Evolutionary conservation across 768 basidiomycete genomes (phyloP).

Genomic region (Leucosporidium scottii): DNA sequence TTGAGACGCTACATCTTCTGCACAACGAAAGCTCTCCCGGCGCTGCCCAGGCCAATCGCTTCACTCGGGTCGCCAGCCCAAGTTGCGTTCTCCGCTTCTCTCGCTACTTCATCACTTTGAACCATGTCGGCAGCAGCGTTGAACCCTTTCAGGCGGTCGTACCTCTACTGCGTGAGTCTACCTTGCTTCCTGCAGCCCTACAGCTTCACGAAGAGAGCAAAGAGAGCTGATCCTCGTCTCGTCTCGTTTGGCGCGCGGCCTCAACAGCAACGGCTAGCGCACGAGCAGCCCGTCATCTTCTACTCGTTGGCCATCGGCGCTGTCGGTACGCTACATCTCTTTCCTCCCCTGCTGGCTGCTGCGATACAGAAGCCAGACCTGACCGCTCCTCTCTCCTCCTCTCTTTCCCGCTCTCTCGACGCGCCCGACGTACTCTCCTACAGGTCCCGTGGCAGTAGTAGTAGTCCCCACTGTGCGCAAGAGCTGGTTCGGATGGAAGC

Average conservation of each 20-base stretch:
- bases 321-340: slow-evolving; percentile 15
- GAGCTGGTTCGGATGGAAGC: slow-evolving; percentile 34
- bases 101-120: no score
- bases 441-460: slow-evolving; percentile 35
- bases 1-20: not conserved
- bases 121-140: not conserved
- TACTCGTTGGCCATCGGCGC: slow-evolving; percentile 25
- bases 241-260: not conserved
- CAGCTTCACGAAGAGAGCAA: not conserved
- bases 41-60: not conserved
- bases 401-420: no score
- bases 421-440: not conserved
- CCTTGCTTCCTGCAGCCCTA: not conserved
- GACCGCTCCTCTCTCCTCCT: no score
- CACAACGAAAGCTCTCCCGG: not conserved
- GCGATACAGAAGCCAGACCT: no score
- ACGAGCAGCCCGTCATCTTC: slow-evolving; percentile 35
- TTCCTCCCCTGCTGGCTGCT: not conserved
- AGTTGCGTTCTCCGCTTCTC: no score
- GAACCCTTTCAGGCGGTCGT: slow-evolving; percentile 19
- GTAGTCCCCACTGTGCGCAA: slow-evolving; percentile 35
- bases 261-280: slow-evolving; percentile 30
- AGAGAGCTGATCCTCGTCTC: slow-evolving; percentile 9
- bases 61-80: not conserved
- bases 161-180: slow-evolving; percentile 25